Evolutionary conservation across 768 basidiomycete species (phyloP).

Genomic region (Panus rudis): DNA sequence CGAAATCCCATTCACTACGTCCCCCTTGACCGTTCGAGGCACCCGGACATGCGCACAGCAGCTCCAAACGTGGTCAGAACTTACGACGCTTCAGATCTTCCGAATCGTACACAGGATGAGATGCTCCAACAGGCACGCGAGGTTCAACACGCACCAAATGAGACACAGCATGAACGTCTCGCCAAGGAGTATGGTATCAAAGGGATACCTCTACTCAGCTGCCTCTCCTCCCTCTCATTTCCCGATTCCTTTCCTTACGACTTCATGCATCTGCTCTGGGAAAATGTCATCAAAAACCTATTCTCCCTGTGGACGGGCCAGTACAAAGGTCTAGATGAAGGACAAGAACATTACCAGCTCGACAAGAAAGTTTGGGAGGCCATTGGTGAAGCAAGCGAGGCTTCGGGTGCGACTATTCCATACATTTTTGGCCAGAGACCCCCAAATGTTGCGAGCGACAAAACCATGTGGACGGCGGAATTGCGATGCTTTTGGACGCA

Average conservation of each 20-base stretch:
- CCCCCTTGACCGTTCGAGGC: conserved; percentile 1
- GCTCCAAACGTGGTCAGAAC: too few species aligned
- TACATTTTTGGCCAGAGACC: conserved; percentile 11
- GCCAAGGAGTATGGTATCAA: conserved; percentile 13
- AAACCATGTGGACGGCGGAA: conserved; percentile 18
- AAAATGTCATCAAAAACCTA: conserved; percentile 19
- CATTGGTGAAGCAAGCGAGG: conserved; percentile 13
- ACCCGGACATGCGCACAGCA: neutral
- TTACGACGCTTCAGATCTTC: conserved; percentile 8
- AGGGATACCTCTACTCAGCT: conserved; percentile 4
- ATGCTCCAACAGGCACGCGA: conserved; percentile 7
- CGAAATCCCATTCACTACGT: conserved; percentile 8
- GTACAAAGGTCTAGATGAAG: conserved; percentile 17
- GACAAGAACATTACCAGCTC: conserved; percentile 8
- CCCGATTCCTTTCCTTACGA: conserved; percentile 20
- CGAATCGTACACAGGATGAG: conserved; percentile 11
- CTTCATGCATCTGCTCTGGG: conserved; percentile 24
- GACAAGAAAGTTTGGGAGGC: conserved; percentile 14
- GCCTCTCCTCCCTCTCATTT: conserved; percentile 9
- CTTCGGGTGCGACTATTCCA: conserved; percentile 14
- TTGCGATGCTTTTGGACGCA: conserved; percentile 18
- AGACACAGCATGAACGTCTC: conserved; percentile 2
- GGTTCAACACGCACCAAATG: conserved; percentile 6
- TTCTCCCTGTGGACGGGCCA: conserved; percentile 17
- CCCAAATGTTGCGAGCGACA: conserved; percentile 14